Conservation (phyloP, 1,284 basidiomycete genomes). For the Apiotrichum gracile region DNA sequence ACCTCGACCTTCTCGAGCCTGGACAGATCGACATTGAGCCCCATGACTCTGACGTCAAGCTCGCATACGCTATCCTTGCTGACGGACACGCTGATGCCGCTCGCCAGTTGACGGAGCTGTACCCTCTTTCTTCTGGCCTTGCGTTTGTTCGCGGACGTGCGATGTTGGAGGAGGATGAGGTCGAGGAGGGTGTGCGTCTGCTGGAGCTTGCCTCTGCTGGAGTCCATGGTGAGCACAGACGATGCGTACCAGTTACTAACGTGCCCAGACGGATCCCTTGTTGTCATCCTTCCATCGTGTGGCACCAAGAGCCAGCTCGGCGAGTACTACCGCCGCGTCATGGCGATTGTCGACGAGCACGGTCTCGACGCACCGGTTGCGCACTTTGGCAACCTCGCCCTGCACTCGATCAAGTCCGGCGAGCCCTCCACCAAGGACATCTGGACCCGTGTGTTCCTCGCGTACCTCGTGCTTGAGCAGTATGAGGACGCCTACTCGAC, state of each 20-base stretch:
- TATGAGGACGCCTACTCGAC: conserved; percentile 82
- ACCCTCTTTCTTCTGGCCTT: conserved; percentile 68
- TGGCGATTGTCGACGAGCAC: conserved; percentile 63
- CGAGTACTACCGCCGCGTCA: conserved; percentile 69
- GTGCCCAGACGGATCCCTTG: conserved; percentile 54
- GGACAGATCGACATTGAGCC: conserved; percentile 28
- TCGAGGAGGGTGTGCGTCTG: conserved; percentile 64
- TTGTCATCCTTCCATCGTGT: conserved; percentile 57
- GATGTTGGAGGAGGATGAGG: conserved; percentile 61
- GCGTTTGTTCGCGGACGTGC: conserved; percentile 67
- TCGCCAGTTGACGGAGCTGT: conserved; percentile 61
- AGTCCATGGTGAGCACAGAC: not conserved
- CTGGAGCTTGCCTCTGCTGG: conserved; percentile 69
- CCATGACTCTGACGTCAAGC: conserved; percentile 54
- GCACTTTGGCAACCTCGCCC: conserved; percentile 66
- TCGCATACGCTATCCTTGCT: conserved; percentile 63
- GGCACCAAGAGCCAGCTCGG: conserved; percentile 58
- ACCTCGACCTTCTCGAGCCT: conserved; percentile 9
- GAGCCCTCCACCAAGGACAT: conserved; percentile 58
- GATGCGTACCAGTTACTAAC: not conserved
- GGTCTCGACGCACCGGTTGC: conserved; percentile 60
- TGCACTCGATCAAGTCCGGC: conserved; percentile 49
- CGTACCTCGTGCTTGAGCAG: conserved; percentile 62
- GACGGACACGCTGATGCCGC: conserved; percentile 62
- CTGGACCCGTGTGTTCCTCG: conserved; percentile 73